These are phyloP conservation scores for Camillea tinctor DNA, from an alignment of 2,329 filamentous ascomycete species.

Conservation along the genomic window DNA sequence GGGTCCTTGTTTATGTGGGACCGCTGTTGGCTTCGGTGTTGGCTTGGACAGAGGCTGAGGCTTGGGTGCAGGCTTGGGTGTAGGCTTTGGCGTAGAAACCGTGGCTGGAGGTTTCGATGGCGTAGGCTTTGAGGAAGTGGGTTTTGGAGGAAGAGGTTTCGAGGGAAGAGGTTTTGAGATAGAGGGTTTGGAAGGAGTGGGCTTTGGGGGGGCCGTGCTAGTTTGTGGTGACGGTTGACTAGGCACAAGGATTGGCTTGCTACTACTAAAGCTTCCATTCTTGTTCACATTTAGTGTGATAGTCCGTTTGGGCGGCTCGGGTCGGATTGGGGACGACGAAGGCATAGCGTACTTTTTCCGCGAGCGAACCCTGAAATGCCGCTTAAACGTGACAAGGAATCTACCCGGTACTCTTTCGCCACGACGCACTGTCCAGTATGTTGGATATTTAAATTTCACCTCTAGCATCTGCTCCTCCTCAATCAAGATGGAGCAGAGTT, in stretches of 20 bases:
- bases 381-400: conserved; percentile 25
- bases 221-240: conserved; percentile 5
- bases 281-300: conserved; percentile 34
- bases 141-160: neutral
- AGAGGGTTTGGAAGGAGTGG: neutral
- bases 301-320: conserved; percentile 29
- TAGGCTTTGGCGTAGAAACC: conserved; percentile 3
- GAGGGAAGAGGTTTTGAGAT: conserved; percentile 9
- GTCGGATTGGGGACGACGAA: conserved; percentile 11
- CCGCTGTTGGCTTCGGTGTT: conserved; percentile 9
- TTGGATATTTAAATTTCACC: conserved; percentile 47
- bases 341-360: conserved; percentile 25
- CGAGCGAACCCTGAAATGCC: conserved; percentile 26
- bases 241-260: conserved; percentile 15
- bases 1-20: neutral
- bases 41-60: neutral
- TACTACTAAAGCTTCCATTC: conserved; percentile 23
- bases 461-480: conserved; percentile 46
- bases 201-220: conserved; percentile 1
- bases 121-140: neutral
- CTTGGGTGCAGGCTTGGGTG: neutral
- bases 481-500: conserved; percentile 51
- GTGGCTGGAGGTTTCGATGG: conserved; percentile 8
- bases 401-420: conserved; percentile 26
- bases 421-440: conserved; percentile 40